Percentiles rank a stretch among this genome's conserved stretches.
These are phyloP conservation scores for Annulohypoxylon stygium DNA, from an alignment of 495 filamentous ascomycete genomes.

Conservation along the genomic window DNA sequence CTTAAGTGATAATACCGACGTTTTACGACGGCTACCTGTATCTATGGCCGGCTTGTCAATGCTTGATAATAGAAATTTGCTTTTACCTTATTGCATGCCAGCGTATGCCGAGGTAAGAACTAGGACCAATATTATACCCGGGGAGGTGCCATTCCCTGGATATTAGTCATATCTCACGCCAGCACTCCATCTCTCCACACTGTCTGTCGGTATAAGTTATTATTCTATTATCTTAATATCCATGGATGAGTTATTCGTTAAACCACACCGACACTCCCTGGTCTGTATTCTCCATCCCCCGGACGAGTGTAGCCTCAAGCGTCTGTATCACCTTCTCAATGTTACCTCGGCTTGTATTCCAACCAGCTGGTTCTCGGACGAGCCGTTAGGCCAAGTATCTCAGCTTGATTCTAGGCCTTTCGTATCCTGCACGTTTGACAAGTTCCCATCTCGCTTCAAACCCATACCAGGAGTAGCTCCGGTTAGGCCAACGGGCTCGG, in stretches of 20 bases:
- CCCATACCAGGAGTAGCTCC: neutral
- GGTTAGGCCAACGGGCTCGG: neutral
- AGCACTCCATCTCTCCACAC: neutral
- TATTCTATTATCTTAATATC: neutral
- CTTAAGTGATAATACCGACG: neutral
- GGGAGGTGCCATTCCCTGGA: neutral
- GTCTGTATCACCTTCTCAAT: neutral
- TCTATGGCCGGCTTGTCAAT: neutral
- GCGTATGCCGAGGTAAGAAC: neutral
- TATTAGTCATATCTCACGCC: conserved; percentile 10
- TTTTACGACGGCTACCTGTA: neutral
- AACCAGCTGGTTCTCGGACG: neutral
- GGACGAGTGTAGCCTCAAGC: neutral
- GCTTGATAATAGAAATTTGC: neutral
- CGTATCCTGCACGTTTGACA: neutral
- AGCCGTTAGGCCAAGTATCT: neutral
- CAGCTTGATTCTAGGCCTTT: neutral
- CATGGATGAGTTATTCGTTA: neutral
- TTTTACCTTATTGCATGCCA: neutral
- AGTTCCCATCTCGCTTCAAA: neutral
- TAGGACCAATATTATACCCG: neutral
- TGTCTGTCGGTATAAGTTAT: neutral
- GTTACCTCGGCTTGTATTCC: neutral
- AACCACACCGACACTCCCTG: conserved; percentile 11
- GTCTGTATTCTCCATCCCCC: neutral